These are phyloP conservation scores for Orbilia javanica DNA, from an alignment of 2,329 filamentous ascomycete genomes.

Conservation along the genomic window DNA sequence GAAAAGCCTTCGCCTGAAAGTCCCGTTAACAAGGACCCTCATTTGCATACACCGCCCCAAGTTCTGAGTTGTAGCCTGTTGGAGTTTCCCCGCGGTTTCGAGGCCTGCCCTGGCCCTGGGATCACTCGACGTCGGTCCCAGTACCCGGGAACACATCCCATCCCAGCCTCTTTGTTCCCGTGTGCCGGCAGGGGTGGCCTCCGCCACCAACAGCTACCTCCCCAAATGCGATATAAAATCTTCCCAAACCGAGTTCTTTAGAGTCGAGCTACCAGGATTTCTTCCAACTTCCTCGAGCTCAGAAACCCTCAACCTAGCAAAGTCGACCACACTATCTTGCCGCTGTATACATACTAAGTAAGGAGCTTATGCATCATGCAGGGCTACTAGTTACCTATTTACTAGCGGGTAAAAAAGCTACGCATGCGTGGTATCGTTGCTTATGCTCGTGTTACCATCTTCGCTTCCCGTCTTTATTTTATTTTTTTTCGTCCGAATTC, in stretches of 20 bases:
- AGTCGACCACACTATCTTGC: background rate
- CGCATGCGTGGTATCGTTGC: background rate
- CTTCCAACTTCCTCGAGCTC: background rate
- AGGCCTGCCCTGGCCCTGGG: background rate
- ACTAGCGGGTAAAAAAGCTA: background rate
- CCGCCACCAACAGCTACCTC: slow-evolving; percentile 17
- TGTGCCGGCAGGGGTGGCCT: background rate
- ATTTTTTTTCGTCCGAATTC: slow-evolving; percentile 9
- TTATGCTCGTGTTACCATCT: slow-evolving; percentile 1
- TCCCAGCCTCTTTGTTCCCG: background rate
- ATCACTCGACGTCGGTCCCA: background rate
- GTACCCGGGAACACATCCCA: background rate
- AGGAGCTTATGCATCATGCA: slow-evolving; percentile 20
- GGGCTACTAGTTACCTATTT: background rate
- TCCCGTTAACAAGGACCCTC: too few relatives aligned
- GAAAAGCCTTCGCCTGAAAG: too few relatives aligned
- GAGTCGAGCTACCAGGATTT: background rate
- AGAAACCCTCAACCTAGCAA: background rate
- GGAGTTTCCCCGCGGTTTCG: background rate
- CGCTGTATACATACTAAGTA: too few relatives aligned
- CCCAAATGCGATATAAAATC: slow-evolving; percentile 25
- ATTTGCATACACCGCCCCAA: background rate
- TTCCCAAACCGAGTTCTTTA: slow-evolving; percentile 1
- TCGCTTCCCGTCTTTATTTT: slow-evolving; percentile 7
- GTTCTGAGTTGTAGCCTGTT: background rate